Evolutionary conservation across 495 filamentous ascomycete genomes (phyloP), one percentile per base, ranked within the genome.

Genomic region (Annulohypoxylon stygium): DNA sequence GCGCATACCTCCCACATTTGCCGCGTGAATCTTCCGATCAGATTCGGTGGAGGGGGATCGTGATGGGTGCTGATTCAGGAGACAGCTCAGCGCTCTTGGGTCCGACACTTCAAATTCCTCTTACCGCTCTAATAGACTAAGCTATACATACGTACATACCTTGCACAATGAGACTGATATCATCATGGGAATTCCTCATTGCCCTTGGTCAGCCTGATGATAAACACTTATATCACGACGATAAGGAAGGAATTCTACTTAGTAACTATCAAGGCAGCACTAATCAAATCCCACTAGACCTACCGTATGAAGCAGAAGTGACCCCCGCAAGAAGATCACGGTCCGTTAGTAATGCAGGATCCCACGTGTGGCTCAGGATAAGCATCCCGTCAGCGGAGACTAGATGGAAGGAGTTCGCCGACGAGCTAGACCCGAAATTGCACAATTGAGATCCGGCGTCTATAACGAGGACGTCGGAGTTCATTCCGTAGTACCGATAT

Each of bases 221-320:
- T 51, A 16, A 34, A 50, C 10, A 25, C 34, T 25, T 5, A 51
- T 50, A 60, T 53, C 41, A 53, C 54, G 20, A 14, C 60, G 16
- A 30, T 45, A 34, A 20, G 6, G 6, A 55, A 41, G 33, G 30
- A 39, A 57, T 12, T 37, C 26, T 58, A 55, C 20, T 11, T 36
- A 48, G 26, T 25, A 30, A 23, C 4, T 26, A 16, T 12, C 14
- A 16, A 50, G 18, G 47, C 7, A 50, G n/a, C 1, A 54, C 25
- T 39, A 54, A 25, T 43, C 16, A 10, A 26, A 20, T 37, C 43
- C 25, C 20, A 41, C 37, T 12, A 25, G 59, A 63, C 50, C 37
- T 68, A 68, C 70, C 50, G 48, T 36, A 48, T 36, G 12, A 54
- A 37, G 41, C 0, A 73, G 61, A 67, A 30, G 39, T 16, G 36